phyloP scores from a whole-genome alignment of 768 basidiomycete species.

The Tylopilus vinaceipallidus region DNA sequence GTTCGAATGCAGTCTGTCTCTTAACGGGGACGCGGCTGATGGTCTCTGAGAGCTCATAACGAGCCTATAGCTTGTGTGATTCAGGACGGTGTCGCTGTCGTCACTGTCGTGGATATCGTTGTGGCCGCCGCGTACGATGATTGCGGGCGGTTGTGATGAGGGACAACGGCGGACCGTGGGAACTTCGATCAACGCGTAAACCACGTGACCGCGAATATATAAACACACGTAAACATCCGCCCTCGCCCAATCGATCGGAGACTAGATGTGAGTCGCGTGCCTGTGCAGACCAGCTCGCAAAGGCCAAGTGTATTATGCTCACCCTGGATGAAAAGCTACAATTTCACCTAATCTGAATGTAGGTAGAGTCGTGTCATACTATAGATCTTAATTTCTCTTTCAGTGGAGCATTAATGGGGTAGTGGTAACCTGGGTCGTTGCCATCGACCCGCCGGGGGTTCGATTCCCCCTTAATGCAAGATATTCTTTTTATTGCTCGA shows the following conservation, averaged over 20 bases:
- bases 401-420: conserved; percentile 60
- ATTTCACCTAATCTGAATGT: too few species aligned
- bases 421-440: conserved; percentile 68
- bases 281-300: too few species aligned
- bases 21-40: conserved; percentile 44
- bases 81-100: conserved; percentile 14
- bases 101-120: conserved; percentile 21
- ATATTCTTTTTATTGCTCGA: background rate
- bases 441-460: conserved; percentile 86
- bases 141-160: conserved; percentile 10
- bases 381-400: too few species aligned
- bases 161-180: conserved; percentile 27
- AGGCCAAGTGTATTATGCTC: too few species aligned
- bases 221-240: conserved; percentile 16
- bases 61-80: conserved; percentile 5
- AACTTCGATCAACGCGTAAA: conserved; percentile 24
- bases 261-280: too few species aligned
- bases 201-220: conserved; percentile 28
- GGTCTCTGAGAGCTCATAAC: conserved; percentile 29
- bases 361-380: too few species aligned
- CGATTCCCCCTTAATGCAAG: conserved; percentile 83
- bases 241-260: too few species aligned
- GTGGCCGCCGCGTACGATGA: conserved; percentile 12
- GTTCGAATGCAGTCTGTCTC: conserved; percentile 60
- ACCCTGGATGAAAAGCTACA: too few species aligned